Conservation (phyloP, 2,329 filamentous ascomycete species). For the Diaporthe citrichinensis region DNA sequence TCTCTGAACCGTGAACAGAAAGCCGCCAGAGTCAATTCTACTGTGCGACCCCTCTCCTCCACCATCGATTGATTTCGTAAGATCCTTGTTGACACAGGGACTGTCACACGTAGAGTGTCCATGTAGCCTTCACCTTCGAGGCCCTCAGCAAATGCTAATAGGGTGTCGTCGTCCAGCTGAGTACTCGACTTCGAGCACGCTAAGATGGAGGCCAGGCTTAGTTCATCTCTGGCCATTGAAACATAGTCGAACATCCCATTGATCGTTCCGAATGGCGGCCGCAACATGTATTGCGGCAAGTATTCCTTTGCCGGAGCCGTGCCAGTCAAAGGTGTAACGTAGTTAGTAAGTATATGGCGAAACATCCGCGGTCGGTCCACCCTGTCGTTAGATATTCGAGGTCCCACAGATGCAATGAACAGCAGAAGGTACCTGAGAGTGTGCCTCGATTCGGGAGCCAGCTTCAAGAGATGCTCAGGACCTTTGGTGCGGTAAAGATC, state of each 20-base stretch:
- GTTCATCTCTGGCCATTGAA: rapidly evolving
- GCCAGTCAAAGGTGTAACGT: too few species aligned
- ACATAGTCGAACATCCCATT: too few species aligned
- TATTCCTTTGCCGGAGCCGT: too few species aligned
- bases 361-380: background rate
- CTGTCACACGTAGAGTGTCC: too few species aligned
- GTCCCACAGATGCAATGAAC: background rate
- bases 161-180: background rate
- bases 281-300: too few species aligned
- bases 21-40: background rate
- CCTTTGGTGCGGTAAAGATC: background rate
- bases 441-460: rapidly evolving
- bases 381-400: background rate
- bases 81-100: too few species aligned
- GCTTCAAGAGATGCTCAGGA: rapidly evolving
- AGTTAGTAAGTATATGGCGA: background rate
- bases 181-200: background rate
- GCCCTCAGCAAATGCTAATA: background rate
- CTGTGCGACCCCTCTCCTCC: too few species aligned
- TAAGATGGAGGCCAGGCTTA: rapidly evolving
- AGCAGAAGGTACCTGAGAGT: background rate
- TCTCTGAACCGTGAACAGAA: background rate
- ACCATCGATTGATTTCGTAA: too few species aligned
- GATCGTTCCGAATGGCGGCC: background rate
- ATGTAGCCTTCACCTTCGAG: background rate